Evolutionary conservation across 148 eudicot genomes (phyloP), one percentile per base, ranked within the genome.

Genomic region (Rhododendron griersonianum): DNA sequence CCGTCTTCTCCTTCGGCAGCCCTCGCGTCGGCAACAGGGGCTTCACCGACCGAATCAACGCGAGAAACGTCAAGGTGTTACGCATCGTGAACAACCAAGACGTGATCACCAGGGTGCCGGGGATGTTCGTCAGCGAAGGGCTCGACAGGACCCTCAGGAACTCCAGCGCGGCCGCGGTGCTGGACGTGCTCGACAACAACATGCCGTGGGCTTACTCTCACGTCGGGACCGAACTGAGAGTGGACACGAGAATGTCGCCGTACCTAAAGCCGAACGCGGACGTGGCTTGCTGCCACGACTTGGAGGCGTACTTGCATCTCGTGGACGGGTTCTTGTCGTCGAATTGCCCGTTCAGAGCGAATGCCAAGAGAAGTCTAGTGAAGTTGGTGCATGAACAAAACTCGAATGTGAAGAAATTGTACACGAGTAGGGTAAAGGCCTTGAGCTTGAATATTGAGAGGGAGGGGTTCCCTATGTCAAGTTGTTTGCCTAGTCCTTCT

Each of bases 251-350:
- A 85, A 91, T 87, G 95, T 96, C 98, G 6, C 98, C 98, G 3
- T 96, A 88, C 48, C 74, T 96, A 85, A 96, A 89, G 39, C 94
- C 98, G 0, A 83, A 96, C 8, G 98, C 98, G 0, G 98, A 96
- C n/a, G 94, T 94, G 0, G 96, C 94, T 19, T 96, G 98, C 73
- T 94, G 98, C 81, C 98, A 96, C 93, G 98, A 96, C 85, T 87
- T 96, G 90, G 98, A 96, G 87, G 98, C 98, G 0, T 96, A 96
- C 71, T 76, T 96, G 69, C 98, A 96, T 69, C 84, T 96, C 83
- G 98, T 96, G 47, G 98, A 96, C 39, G 98, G 98, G 30, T 96
- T 87, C 76, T 14, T 90, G 78, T 91, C 92, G 2, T 91, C 95
- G 0, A 89, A 93, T 86, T 86, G 92, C 48, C 96, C 98, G 1